Evolutionary conservation across 1,284 basidiomycete genomes (phyloP).

Genomic region (Puccinia polysora): DNA sequence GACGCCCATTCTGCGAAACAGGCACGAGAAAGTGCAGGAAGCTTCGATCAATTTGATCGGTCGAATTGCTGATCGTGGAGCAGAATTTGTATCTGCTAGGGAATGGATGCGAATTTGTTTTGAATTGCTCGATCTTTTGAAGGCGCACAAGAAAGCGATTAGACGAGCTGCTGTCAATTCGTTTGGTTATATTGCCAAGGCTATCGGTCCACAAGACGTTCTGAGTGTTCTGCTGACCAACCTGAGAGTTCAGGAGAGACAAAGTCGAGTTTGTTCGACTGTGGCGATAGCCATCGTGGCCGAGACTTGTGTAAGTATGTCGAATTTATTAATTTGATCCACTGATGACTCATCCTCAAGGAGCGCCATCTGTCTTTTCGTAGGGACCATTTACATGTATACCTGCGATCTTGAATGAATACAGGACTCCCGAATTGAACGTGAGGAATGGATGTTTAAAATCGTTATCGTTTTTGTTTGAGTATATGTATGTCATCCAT

Average conservation of each 20-base stretch:
- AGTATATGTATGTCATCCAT: constrained; percentile 67
- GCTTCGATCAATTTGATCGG: constrained; percentile 99
- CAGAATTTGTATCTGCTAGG: constrained; percentile 94
- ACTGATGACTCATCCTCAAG: constrained; percentile 86
- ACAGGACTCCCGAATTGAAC: constrained; percentile 89
- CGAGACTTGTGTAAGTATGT: constrained; percentile 45
- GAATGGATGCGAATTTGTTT: constrained; percentile 99
- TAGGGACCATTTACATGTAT: constrained; percentile 85
- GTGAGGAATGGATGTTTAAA: constrained; percentile 99
- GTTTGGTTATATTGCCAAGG: constrained; percentile 98
- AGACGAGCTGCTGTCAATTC: constrained; percentile 98
- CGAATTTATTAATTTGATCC: constrained; percentile 50
- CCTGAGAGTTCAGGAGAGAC: constrained; percentile 94
- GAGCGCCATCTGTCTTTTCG: not conserved
- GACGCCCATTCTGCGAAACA: constrained; percentile 97
- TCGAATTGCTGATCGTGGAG: constrained; percentile 98
- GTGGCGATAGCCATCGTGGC: constrained; percentile 73
- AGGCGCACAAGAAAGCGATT: constrained; percentile 99
- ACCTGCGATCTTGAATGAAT: constrained; percentile 97
- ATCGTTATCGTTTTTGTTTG: constrained; percentile 95
- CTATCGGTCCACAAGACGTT: constrained; percentile 97
- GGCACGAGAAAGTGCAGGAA: constrained; percentile 99
- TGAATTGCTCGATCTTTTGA: constrained; percentile 91
- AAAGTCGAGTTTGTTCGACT: constrained; percentile 96
- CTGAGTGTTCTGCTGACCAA: constrained; percentile 94